Conservation (phyloP, 2,329 filamentous ascomycete genomes). For the Graphilbum ipis-grandicollis region DNA sequence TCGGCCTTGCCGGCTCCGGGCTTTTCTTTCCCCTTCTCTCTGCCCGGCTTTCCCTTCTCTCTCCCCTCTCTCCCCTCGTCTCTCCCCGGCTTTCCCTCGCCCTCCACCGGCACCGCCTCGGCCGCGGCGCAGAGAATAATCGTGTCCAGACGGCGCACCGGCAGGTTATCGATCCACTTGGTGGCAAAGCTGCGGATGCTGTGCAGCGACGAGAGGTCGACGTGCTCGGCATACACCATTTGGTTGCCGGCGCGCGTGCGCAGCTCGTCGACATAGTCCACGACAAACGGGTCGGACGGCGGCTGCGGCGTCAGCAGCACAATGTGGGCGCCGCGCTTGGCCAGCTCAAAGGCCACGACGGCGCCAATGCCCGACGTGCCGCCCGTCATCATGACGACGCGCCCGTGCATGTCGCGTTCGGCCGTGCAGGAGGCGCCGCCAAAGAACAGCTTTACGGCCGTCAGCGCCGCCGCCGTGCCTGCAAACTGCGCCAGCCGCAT, state of each 20-base stretch:
- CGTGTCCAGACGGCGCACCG: constrained; percentile 77
- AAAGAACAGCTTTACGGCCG: constrained; percentile 53
- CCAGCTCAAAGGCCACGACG: constrained; percentile 55
- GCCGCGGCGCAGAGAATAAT: constrained; percentile 66
- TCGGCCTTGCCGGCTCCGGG: too few relatives aligned
- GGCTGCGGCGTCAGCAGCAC: constrained; percentile 74
- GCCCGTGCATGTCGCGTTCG: constrained; percentile 79
- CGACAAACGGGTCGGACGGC: constrained; percentile 70
- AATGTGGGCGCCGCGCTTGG: constrained; percentile 71
- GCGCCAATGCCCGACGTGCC: constrained; percentile 89
- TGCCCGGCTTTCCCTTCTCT: too few relatives aligned
- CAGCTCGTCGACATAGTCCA: constrained; percentile 83
- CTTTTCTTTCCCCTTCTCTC: too few relatives aligned
- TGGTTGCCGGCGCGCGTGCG: constrained; percentile 62
- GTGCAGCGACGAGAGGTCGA: constrained; percentile 75
- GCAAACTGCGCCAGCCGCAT: constrained; percentile 23
- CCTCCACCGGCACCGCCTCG: background rate
- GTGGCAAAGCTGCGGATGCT: constrained; percentile 88
- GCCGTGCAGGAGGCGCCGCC: constrained; percentile 56
- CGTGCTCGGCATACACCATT: constrained; percentile 87
- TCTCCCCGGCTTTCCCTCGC: too few relatives aligned
- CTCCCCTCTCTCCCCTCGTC: too few relatives aligned
- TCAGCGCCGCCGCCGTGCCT: constrained; percentile 20
- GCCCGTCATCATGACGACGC: constrained; percentile 85
- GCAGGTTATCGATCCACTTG: constrained; percentile 93